phyloP scores from a whole-genome alignment of 345 rosid species.

The Citrus unshiu region DNA sequence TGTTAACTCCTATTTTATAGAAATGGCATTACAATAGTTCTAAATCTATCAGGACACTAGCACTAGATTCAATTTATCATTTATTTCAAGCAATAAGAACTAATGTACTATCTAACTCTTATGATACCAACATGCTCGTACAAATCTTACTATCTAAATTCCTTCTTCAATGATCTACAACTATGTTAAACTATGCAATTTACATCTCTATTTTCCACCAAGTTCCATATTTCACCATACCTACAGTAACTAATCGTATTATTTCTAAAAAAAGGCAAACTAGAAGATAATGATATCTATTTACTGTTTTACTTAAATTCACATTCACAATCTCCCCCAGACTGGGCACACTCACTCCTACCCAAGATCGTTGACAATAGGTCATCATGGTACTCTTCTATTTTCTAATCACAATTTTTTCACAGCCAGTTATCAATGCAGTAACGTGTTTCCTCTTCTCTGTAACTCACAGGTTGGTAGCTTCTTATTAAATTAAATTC shows the following conservation, averaged over 20 bases:
- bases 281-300: background rate
- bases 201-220: background rate
- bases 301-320: background rate
- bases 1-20: background rate
- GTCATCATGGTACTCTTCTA: background rate
- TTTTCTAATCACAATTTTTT: background rate
- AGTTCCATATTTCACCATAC: background rate
- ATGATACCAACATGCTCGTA: background rate
- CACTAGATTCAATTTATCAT: background rate
- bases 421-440: background rate
- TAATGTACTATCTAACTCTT: background rate
- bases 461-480: background rate
- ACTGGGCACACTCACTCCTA: background rate
- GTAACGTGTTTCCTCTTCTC: background rate
- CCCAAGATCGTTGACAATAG: background rate
- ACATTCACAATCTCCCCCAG: background rate
- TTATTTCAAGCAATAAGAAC: background rate
- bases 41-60: background rate
- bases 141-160: background rate
- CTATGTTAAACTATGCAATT: background rate
- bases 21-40: background rate
- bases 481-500: background rate
- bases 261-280: background rate
- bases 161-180: background rate
- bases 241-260: background rate